phyloP scores from a whole-genome alignment of 2,329 filamentous ascomycete genomes.

The Botrytis byssoidea region DNA sequence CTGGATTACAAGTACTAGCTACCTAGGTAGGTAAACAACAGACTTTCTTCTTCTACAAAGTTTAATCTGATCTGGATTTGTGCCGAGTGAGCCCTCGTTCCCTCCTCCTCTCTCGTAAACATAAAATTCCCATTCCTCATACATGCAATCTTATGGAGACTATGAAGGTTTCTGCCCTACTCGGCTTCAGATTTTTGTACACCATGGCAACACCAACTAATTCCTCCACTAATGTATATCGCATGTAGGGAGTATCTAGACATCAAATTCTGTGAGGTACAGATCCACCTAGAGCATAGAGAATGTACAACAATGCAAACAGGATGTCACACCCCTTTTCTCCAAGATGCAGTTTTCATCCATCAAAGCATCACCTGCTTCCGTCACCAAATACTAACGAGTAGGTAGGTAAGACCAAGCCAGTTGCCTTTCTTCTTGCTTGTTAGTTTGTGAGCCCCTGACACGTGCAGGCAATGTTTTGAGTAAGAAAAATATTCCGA shows the following conservation, averaged over 20 bases:
- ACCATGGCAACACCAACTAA: constrained; percentile 13
- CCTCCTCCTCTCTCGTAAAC: neutral
- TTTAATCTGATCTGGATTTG: neutral
- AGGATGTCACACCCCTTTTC: constrained; percentile 13
- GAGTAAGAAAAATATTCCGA: neutral
- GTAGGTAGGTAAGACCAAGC: neutral
- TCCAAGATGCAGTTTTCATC: neutral
- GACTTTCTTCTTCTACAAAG: neutral
- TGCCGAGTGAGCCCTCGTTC: neutral
- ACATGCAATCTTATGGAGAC: constrained; percentile 15
- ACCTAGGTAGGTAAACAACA: no score
- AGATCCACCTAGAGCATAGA: neutral
- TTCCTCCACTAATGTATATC: neutral
- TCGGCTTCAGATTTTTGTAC: constrained; percentile 13
- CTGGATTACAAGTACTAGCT: neutral
- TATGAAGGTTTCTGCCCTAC: constrained; percentile 12
- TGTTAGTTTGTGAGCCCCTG: neutral
- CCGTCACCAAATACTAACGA: neutral
- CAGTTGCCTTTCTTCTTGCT: neutral
- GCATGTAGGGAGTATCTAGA: neutral
- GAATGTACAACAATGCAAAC: constrained; percentile 14
- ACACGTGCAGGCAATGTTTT: neutral
- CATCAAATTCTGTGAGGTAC: neutral
- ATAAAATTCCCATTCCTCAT: neutral
- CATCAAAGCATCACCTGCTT: neutral